Percentiles rank a stretch among this genome's conserved stretches.
Evolutionary conservation across 2,329 filamentous ascomycete genomes (phyloP).

Genomic region (Nothomitra cinnamomea): DNA sequence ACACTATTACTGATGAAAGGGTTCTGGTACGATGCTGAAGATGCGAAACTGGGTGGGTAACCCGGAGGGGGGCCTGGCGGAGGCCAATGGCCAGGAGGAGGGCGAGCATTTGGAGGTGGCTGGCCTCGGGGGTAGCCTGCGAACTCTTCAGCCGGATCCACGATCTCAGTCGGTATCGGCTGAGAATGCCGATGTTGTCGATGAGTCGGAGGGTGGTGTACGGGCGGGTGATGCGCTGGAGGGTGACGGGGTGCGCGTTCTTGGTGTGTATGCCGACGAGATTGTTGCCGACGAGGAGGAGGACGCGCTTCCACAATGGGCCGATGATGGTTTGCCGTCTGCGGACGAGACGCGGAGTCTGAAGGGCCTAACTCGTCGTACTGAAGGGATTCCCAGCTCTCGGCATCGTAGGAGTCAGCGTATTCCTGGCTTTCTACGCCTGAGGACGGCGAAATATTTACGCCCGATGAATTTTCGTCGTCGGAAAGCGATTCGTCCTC

Average conservation of each 20-base stretch:
- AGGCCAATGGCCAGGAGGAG: slow-evolving; percentile 8
- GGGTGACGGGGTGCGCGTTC: slow-evolving; percentile 20
- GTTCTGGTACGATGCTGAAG: slow-evolving; percentile 8
- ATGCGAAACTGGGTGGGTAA: slow-evolving; percentile 10
- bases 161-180: slow-evolving; percentile 40
- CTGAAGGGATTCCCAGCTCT: slow-evolving; percentile 20
- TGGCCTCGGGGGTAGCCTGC: slow-evolving; percentile 26
- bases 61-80: slow-evolving; percentile 4
- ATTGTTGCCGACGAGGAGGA: slow-evolving; percentile 20
- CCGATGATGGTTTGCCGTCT: slow-evolving; percentile 25
- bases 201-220: slow-evolving; percentile 1
- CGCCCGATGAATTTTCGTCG: slow-evolving; percentile 24
- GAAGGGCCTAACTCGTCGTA: slow-evolving; percentile 37
- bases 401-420: slow-evolving; percentile 19
- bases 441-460: slow-evolving; percentile 17
- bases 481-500: slow-evolving; percentile 20
- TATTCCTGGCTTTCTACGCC: slow-evolving; percentile 22
- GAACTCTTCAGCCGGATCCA: slow-evolving; percentile 50
- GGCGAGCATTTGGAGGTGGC: slow-evolving; percentile 13
- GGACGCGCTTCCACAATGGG: slow-evolving; percentile 18
- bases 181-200: slow-evolving; percentile 24
- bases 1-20: slow-evolving; percentile 10
- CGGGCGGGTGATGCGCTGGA: background rate
- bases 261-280: slow-evolving; percentile 19
- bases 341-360: slow-evolving; percentile 37